These are phyloP conservation scores for Cryphonectria japonica DNA, from an alignment of 2,329 filamentous ascomycete genomes.

Conservation along the genomic window DNA sequence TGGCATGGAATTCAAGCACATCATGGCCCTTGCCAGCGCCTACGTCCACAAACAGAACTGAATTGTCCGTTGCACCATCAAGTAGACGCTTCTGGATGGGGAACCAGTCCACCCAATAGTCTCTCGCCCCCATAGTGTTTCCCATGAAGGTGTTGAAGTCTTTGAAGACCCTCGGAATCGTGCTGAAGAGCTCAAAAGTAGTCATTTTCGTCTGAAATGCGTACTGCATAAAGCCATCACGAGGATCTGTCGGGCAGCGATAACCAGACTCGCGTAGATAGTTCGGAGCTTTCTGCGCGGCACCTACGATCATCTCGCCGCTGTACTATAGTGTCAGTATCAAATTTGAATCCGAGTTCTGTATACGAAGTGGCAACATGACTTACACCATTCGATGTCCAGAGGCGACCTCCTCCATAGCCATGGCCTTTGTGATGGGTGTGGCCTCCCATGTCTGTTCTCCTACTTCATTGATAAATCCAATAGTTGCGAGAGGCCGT, in stretches of 20 bases:
- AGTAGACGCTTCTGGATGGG: slow-evolving; percentile 37
- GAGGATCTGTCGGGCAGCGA: slow-evolving; percentile 33
- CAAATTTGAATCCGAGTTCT: neutral
- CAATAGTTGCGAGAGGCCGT: slow-evolving; percentile 32
- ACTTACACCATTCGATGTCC: slow-evolving; percentile 36
- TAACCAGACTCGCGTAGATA: slow-evolving; percentile 35
- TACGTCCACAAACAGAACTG: slow-evolving; percentile 34
- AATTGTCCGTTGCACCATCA: slow-evolving; percentile 27
- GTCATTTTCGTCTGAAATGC: slow-evolving; percentile 35
- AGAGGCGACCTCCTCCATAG: slow-evolving; percentile 34
- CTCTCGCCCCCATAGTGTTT: slow-evolving; percentile 35
- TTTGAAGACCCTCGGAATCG: slow-evolving; percentile 30
- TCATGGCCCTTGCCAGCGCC: slow-evolving; percentile 32
- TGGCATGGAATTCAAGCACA: slow-evolving; percentile 25
- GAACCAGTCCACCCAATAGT: slow-evolving; percentile 27
- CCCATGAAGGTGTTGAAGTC: slow-evolving; percentile 39
- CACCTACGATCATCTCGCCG: slow-evolving; percentile 31
- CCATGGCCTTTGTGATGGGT: slow-evolving; percentile 35
- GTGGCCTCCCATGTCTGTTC: slow-evolving; percentile 34
- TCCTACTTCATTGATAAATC: slow-evolving; percentile 35
- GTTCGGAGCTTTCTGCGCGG: slow-evolving; percentile 32
- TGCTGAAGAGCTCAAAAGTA: slow-evolving; percentile 32
- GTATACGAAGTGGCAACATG: neutral
- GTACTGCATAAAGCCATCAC: slow-evolving; percentile 36
- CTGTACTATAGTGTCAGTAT: neutral